Conservation (phyloP, 345 rosid genomes). For the Populus tremula region DNA sequence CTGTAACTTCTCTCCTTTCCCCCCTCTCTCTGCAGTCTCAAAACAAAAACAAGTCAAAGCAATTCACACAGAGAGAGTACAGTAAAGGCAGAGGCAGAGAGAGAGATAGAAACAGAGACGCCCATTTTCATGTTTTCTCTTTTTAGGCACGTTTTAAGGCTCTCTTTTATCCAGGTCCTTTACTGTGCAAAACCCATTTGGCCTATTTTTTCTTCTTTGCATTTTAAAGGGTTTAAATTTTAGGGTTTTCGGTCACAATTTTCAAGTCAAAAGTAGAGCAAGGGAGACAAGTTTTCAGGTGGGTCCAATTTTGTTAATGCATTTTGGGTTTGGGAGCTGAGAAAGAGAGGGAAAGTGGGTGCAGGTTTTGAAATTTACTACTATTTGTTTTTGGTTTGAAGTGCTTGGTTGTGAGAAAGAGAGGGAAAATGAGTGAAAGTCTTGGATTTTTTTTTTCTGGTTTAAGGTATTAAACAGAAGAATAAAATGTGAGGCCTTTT, state of each 20-base stretch:
- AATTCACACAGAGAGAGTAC: not conserved
- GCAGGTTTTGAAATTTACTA: no score
- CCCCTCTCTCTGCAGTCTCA: no score
- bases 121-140: not conserved
- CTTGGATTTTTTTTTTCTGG: not conserved
- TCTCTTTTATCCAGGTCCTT: not conserved
- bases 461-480: not conserved
- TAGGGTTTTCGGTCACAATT: no score
- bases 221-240: no score
- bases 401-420: conserved; percentile 7
- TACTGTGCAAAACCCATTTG: not conserved
- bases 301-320: no score
- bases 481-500: not conserved
- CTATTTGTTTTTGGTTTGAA: conserved; percentile 1
- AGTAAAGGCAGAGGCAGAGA: not conserved
- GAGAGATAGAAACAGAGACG: not conserved
- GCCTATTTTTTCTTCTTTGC: not conserved
- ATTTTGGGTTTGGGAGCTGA: no score
- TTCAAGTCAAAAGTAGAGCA: no score
- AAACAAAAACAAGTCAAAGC: no score
- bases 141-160: not conserved
- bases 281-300: no score
- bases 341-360: not conserved
- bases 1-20: no score
- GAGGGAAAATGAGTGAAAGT: not conserved